Evolutionary conservation across 2,329 filamentous ascomycete genomes (phyloP).

Genomic region (Fusarium udum): DNA sequence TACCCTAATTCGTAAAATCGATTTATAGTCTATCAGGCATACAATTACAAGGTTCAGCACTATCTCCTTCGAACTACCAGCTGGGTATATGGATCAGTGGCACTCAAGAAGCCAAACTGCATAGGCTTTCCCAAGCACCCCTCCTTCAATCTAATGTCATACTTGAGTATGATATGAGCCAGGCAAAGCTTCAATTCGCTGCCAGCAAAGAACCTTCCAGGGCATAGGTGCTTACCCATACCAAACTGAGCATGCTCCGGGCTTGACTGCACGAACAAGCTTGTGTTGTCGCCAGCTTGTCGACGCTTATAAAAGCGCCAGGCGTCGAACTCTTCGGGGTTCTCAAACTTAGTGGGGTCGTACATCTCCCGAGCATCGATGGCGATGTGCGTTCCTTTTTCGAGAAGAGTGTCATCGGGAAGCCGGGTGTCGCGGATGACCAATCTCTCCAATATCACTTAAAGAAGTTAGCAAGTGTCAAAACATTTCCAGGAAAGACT

Average conservation of each 20-base stretch:
- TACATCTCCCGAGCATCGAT: neutral
- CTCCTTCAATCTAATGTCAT: neutral
- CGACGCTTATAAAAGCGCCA: neutral
- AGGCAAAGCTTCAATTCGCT: neutral
- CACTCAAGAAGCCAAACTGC: neutral
- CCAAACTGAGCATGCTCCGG: neutral
- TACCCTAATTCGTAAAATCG: accelerated
- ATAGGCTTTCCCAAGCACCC: neutral
- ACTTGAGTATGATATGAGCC: neutral
- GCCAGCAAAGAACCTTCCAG: neutral
- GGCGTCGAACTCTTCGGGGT: neutral
- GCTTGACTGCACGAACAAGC: neutral
- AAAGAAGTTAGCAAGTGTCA: accelerated
- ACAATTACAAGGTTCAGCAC: accelerated
- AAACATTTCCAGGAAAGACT: accelerated
- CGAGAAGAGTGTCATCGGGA: neutral
- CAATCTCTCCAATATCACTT: neutral
- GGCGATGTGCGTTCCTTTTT: neutral
- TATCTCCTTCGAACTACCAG: neutral
- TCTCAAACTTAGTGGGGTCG: accelerated
- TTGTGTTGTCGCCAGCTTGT: neutral
- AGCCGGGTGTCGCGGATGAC: neutral
- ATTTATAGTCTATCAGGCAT: neutral
- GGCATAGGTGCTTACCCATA: neutral
- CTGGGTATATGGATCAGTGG: neutral